phyloP scores from a whole-genome alignment of 345 rosid genomes.

The Chamaenerion angustifolium region DNA sequence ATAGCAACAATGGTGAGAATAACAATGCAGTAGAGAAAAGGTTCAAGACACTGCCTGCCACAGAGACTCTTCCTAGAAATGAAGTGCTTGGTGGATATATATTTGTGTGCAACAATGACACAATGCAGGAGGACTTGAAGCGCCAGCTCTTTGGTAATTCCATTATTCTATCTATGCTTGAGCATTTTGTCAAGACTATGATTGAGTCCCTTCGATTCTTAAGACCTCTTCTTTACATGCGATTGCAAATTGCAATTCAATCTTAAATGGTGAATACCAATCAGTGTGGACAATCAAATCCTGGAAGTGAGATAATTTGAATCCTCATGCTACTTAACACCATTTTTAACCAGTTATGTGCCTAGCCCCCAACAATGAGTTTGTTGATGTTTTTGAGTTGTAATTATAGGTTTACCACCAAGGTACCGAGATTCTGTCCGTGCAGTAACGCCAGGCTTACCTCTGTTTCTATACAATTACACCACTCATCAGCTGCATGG shows the following conservation, averaged over 20 bases:
- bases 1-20: constrained; percentile 24
- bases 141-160: constrained; percentile 80
- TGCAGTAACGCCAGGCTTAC: constrained; percentile 95
- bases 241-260: no score
- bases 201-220: background rate
- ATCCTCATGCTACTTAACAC: no score
- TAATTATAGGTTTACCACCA: constrained; percentile 73
- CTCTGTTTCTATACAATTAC: constrained; percentile 90
- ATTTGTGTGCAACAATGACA: constrained; percentile 96
- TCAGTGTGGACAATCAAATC: no score
- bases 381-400: background rate
- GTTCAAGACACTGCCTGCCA: constrained; percentile 87
- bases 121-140: constrained; percentile 96
- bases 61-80: constrained; percentile 83
- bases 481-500: constrained; percentile 98
- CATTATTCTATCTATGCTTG: background rate
- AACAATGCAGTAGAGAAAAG: constrained; percentile 47
- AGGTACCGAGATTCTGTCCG: constrained; percentile 95
- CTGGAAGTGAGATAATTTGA: constrained; percentile 2
- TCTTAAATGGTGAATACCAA: no score
- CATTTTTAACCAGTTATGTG: no score
- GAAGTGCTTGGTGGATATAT: constrained; percentile 98
- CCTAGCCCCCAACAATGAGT: background rate
- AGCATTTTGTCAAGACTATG: background rate
- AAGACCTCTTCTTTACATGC: no score